Conservation (phyloP, 1,284 basidiomycete genomes). For the Xanthoconium separans region DNA sequence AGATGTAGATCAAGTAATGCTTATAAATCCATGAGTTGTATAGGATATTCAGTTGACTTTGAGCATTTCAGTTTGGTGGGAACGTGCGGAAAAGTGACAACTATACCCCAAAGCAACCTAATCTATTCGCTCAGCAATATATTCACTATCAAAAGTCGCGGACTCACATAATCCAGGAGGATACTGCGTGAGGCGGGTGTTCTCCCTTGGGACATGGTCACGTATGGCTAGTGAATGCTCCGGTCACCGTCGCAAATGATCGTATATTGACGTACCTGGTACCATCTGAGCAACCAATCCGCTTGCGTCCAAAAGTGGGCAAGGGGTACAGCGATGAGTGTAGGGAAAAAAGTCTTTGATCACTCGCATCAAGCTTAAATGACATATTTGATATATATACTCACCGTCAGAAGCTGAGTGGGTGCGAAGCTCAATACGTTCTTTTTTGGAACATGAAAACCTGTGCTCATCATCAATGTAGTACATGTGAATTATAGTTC, state of each 20-base stretch:
- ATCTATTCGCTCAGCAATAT: constrained; percentile 1
- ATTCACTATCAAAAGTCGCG: not conserved
- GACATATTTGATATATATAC: constrained; percentile 15
- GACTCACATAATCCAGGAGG: constrained; percentile 61
- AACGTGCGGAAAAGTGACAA: not conserved
- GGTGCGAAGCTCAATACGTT: constrained; percentile 52
- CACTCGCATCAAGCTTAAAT: constrained; percentile 2
- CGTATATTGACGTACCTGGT: constrained; percentile 40
- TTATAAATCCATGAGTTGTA: constrained; percentile 44
- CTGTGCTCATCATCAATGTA: constrained; percentile 30
- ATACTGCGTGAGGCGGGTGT: constrained; percentile 54
- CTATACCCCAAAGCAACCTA: constrained; percentile 46
- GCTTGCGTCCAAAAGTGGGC: constrained; percentile 44
- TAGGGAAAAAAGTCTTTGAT: constrained; percentile 56
- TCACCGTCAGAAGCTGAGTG: constrained; percentile 54
- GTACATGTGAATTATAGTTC: not conserved
- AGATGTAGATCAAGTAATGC: constrained; percentile 51
- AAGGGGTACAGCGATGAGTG: constrained; percentile 40
- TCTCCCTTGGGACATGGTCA: constrained; percentile 50
- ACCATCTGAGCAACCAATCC: constrained; percentile 49
- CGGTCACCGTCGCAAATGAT: constrained; percentile 18
- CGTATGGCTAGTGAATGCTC: constrained; percentile 46
- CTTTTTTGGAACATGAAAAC: constrained; percentile 48
- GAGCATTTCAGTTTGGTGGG: not conserved
- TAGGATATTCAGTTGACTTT: constrained; percentile 37